Evolutionary conservation across 768 basidiomycete genomes (phyloP), one percentile per base, ranked within the genome.

Genomic region (Boletus subcaerulescens): DNA sequence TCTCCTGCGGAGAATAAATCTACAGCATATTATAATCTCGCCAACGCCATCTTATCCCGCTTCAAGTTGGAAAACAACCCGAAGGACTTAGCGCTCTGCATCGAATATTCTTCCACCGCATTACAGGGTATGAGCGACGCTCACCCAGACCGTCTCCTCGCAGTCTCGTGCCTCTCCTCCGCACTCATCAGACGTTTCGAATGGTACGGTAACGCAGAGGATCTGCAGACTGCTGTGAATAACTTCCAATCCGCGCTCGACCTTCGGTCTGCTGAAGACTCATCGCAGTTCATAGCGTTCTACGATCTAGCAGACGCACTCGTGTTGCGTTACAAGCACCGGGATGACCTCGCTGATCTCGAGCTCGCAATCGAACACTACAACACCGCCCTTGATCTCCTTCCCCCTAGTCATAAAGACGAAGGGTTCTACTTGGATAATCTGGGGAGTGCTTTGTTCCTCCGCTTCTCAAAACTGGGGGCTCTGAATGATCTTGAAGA

Each of bases 221-320:
- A 74, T 45, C 49, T 75, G 14, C 55, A 71, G n/a, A 55, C 39
- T 18, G 69, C 70, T 22, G 60, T 73, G 31, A 55, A 56, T n/a
- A 49, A 67, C 40, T 57, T 66, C 32, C 50, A 59, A 41, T 53
- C 56, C 14, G 63, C 60, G 22, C 56, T 70, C 5, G 55, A 63
- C 1, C 54, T 69, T 33, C 45, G 45, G 38, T 53, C 60, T 32
- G 15, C 52, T 31, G 60, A 46, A 33, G 55, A 63, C 39, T 26
- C 65, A 17, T 35, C 54, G n/a, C 60, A 50, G 29, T 53, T 56
- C 26, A 57, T 31, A 22, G 38, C 48, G 18, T 61, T 63, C 33
- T 60, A 52, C n/a, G 71, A 69, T 49, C 57, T 73, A 31, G 71
- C 67, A 3, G 60, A 63, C 41, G 62, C 63, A 5, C 60, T 72